A percentile compares a stretch with the other conserved stretches of the same genome.
Evolutionary conservation across 169 alveolate species (phyloP).

Genomic region (Plasmodium gonderi): DNA sequence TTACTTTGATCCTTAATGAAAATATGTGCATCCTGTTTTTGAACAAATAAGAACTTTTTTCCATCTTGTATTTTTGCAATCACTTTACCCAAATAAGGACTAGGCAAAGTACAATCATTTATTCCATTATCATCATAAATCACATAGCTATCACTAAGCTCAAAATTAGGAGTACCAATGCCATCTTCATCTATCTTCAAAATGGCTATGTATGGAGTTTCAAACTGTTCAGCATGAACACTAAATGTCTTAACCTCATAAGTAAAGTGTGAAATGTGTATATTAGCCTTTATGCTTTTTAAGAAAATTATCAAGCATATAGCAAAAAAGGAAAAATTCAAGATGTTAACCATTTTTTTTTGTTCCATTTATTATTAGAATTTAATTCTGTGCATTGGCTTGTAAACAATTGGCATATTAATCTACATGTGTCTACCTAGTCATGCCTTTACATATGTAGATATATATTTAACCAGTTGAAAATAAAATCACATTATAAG

Average conservation of each 20-base stretch:
- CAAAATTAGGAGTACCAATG: background rate
- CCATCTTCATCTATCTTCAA: conserved; percentile 23
- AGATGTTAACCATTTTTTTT: background rate
- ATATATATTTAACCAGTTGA: background rate
- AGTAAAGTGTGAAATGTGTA: conserved; percentile 29
- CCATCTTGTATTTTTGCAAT: background rate
- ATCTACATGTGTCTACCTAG: conserved; percentile 1
- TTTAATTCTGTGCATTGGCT: conserved; percentile 7
- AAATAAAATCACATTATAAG: background rate
- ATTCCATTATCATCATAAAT: conserved; percentile 12
- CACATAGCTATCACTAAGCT: conserved; percentile 29
- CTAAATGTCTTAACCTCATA: conserved; percentile 4
- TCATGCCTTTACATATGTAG: background rate
- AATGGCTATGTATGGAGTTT: conserved; percentile 44
- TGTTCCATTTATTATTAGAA: conserved; percentile 30
- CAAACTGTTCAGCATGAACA: conserved; percentile 10
- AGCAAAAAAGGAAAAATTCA: conserved; percentile 13
- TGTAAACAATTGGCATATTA: background rate
- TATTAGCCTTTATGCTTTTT: conserved; percentile 32
- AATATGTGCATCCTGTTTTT: background rate
- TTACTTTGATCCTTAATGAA: conserved; percentile 40
- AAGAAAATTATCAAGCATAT: conserved; percentile 16
- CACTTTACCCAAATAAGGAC: background rate
- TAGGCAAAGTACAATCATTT: conserved; percentile 13
- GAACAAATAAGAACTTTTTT: conserved; percentile 12